Evolutionary conservation across 1,139 yeast genomes (phyloP), one percentile per base, ranked within the genome.

Genomic region (Taphrina flavorubra): DNA sequence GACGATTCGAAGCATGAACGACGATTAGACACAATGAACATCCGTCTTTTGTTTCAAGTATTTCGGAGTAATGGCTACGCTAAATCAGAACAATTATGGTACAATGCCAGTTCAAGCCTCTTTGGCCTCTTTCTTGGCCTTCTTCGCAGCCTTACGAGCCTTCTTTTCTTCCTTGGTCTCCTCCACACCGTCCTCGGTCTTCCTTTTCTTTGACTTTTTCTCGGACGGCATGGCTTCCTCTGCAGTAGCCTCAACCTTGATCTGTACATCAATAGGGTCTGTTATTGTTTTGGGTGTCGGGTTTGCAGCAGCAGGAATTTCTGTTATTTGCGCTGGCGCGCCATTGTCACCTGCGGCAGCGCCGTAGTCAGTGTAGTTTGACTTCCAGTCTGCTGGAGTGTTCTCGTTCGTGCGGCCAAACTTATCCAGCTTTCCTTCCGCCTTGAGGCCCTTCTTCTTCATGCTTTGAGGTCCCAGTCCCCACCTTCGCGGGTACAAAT

Each of bases 401-500:
- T 86, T 87, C 80, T 94, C 99, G 78, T 92, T 94, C 74, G 84
- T 84, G 82, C 97, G 88, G 73, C 99, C 99, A 77, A 82, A 94
- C 82, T 92, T 91, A 83, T 94, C 99, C 77, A 94, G 87, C 82
- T 94, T 94, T 76, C 99, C 99, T 74, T 90, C 97, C 69, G 96
- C 90, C 86, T 92, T 94, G 85, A 94, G 83, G 83, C 92, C 97
- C 85, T 94, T 94, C 89, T 94, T 94, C 88, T 91, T 92, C 81
- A 90, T 92, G 72, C 99, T 99, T 78, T 92, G 91, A 76, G 99
- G 99, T 76, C 99, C 99, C 76, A 94, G 83, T 73, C 99, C 99
- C 99, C 99, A 94, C 86, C 98, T 89, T 86, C 99, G 90, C 82
- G 99, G 99, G 81, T 94, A 94, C 69, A 96, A 87, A 80, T 94